phyloP scores from a whole-genome alignment of 768 basidiomycete species.

The Macrolepiota albuminosa region DNA sequence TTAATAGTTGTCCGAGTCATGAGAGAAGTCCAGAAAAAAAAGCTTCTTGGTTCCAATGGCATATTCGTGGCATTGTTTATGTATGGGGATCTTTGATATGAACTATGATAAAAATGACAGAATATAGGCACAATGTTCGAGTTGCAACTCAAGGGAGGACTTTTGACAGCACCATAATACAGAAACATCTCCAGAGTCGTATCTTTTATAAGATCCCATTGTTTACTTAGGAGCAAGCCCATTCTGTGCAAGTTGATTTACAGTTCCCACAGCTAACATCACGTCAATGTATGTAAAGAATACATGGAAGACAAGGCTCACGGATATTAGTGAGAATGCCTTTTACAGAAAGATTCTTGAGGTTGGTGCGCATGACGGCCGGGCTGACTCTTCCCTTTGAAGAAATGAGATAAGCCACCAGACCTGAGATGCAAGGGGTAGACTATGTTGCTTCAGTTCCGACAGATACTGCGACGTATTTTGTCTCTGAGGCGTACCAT shows the following conservation, averaged over 20 bases:
- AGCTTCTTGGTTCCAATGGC: too few relatives aligned
- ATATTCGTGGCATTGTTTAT: too few relatives aligned
- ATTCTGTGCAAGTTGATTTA: neutral
- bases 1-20: too few relatives aligned
- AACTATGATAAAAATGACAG: too few relatives aligned
- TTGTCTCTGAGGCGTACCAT: neutral
- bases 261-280: neutral
- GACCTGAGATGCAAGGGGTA: neutral
- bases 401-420: neutral
- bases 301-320: neutral
- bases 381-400: neutral
- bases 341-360: neutral
- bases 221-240: neutral
- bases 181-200: neutral
- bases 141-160: too few relatives aligned
- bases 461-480: neutral
- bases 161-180: neutral
- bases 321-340: neutral
- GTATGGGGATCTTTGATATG: too few relatives aligned
- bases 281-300: neutral
- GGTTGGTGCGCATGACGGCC: neutral
- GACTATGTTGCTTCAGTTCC: neutral
- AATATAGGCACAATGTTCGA: neutral
- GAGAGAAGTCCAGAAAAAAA: too few relatives aligned
- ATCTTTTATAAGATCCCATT: neutral